Conservation (phyloP, 371 early-diverging fungal species). For the Syncephalastrum monosporum region DNA sequence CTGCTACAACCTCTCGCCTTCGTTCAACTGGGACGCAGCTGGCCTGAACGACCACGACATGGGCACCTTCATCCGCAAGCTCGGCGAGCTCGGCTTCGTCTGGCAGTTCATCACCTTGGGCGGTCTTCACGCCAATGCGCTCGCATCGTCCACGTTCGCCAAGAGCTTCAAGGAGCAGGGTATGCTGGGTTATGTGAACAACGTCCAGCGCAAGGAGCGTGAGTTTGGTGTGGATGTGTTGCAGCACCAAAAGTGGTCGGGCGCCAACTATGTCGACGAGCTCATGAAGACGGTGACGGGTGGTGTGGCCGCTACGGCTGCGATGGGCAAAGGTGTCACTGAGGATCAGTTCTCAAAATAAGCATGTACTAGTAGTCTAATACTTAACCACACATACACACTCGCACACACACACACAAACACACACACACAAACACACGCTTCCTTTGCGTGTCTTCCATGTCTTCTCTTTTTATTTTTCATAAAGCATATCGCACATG, state of each 20-base stretch:
- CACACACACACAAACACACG: no score
- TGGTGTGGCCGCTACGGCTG: conserved; percentile 94
- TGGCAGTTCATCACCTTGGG: conserved; percentile 99
- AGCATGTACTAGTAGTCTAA: no score
- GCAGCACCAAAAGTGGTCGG: conserved; percentile 97
- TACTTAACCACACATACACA: no score
- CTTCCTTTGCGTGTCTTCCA: no score
- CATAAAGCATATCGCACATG: no score
- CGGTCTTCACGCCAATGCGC: conserved; percentile 94
- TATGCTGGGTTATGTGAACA: conserved; percentile 94
- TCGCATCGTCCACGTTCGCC: conserved; percentile 86
- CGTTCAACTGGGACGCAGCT: conserved; percentile 98
- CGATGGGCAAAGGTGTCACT: conserved; percentile 94
- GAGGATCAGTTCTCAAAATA: conserved; percentile 66
- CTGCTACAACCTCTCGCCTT: conserved; percentile 96
- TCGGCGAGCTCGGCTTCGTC: conserved; percentile 89
- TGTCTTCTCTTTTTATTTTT: no score
- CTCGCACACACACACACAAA: no score
- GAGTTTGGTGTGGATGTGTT: conserved; percentile 90
- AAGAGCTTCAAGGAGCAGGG: conserved; percentile 86
- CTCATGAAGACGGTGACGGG: conserved; percentile 91
- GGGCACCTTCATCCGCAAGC: conserved; percentile 72
- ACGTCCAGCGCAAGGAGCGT: conserved; percentile 95
- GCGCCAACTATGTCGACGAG: conserved; percentile 94
- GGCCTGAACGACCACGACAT: conserved; percentile 93